phyloP scores from a whole-genome alignment of 2,329 filamentous ascomycete genomes.

The Stachybotrys chartarum region DNA sequence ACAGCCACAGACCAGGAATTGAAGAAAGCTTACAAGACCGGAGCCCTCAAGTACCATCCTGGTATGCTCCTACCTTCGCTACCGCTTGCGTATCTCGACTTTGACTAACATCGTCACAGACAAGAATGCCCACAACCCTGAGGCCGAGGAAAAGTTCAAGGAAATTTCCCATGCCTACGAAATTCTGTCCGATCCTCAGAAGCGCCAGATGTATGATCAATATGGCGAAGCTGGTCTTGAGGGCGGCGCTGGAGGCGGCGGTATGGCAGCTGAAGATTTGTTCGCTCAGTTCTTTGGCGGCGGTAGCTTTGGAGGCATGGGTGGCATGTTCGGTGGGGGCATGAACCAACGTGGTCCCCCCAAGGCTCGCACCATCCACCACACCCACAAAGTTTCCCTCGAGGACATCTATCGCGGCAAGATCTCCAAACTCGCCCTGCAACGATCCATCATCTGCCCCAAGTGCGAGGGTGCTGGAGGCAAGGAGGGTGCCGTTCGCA shows the following conservation, averaged over 20 bases:
- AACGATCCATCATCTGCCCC: constrained; percentile 94
- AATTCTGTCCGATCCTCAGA: constrained; percentile 84
- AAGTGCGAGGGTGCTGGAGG: constrained; percentile 92
- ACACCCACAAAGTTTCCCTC: constrained; percentile 95
- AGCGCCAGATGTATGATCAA: constrained; percentile 89
- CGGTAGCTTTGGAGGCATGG: constrained; percentile 55
- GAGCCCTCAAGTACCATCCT: constrained; percentile 77
- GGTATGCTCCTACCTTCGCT: constrained; percentile 41
- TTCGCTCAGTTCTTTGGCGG: constrained; percentile 96
- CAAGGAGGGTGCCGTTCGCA: constrained; percentile 96
- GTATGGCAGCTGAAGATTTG: constrained; percentile 91
- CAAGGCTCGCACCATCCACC: constrained; percentile 92
- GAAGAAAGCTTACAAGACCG: constrained; percentile 84
- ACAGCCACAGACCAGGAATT: constrained; percentile 78
- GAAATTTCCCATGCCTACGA: constrained; percentile 95
- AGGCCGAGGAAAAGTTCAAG: constrained; percentile 96
- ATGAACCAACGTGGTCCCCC: constrained; percentile 73
- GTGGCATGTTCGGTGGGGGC: constrained; percentile 71
- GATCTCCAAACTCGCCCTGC: constrained; percentile 91
- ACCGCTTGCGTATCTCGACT: not conserved
- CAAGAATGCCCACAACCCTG: constrained; percentile 93
- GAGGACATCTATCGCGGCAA: constrained; percentile 98
- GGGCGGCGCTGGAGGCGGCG: constrained; percentile 67
- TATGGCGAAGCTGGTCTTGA: constrained; percentile 97
- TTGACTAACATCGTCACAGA: constrained; percentile 42